Conservation (phyloP, 345 rosid genomes). For the Corchorus olitorius region DNA sequence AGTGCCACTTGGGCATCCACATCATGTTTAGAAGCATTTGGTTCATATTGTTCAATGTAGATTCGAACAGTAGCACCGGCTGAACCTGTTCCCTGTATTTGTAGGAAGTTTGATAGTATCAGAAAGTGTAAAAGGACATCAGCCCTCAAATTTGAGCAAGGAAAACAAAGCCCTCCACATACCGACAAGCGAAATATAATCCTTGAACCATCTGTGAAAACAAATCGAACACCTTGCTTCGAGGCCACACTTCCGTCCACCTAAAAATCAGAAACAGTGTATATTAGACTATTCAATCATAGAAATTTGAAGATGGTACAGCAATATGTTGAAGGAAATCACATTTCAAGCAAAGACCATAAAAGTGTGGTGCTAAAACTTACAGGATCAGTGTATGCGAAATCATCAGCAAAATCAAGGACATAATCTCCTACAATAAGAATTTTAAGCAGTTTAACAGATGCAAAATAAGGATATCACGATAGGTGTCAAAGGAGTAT, state of each 20-base stretch:
- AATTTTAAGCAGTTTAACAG: constrained; percentile 19
- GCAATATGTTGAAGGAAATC: constrained; percentile 6
- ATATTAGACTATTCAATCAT: constrained; percentile 15
- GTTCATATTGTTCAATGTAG: constrained; percentile 82
- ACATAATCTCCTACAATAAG: constrained; percentile 58
- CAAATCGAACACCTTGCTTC: constrained; percentile 94
- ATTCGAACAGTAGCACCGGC: constrained; percentile 90
- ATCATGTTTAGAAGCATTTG: constrained; percentile 81
- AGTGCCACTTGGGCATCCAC: constrained; percentile 85
- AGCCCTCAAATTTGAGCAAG: constrained; percentile 20
- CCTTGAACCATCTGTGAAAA: constrained; percentile 88
- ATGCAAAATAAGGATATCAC: constrained; percentile 11
- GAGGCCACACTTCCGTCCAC: constrained; percentile 92
- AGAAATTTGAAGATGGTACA: constrained; percentile 1
- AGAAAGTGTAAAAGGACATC: background rate
- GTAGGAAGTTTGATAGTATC: constrained; percentile 9
- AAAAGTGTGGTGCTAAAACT: constrained; percentile 5
- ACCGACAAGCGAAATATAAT: constrained; percentile 88
- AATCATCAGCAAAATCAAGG: constrained; percentile 86
- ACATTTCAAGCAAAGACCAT: background rate
- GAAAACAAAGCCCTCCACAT: constrained; percentile 29
- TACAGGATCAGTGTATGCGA: constrained; percentile 89
- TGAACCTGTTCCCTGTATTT: constrained; percentile 85
- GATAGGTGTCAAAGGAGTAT: background rate
- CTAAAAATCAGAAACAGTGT: constrained; percentile 38